Evolutionary conservation across 257 asterid genomes (phyloP).

Genomic region (Petunia secreta): DNA sequence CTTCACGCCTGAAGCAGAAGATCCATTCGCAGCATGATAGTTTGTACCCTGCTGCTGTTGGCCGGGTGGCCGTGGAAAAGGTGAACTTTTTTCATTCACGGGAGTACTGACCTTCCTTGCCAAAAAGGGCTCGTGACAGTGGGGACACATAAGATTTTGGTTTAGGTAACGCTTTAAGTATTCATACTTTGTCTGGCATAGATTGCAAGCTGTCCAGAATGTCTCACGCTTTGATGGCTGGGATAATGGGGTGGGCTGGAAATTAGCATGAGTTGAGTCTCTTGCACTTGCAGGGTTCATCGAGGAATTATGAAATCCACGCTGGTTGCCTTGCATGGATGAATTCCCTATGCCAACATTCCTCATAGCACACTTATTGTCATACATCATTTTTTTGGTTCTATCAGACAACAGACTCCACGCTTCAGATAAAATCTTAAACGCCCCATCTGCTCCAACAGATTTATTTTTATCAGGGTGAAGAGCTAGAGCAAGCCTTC

Average conservation of each 20-base stretch:
- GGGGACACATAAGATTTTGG: conserved; percentile 49
- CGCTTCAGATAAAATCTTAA: conserved; percentile 58
- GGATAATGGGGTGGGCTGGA: conserved; percentile 31
- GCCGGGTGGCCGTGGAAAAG: conserved; percentile 17
- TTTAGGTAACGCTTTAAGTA: conserved; percentile 41
- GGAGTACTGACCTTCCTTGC: conserved; percentile 52
- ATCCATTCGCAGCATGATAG: conserved; percentile 16
- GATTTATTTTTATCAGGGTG: conserved; percentile 79
- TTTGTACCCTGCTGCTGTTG: conserved; percentile 34
- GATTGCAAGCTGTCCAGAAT: conserved; percentile 66
- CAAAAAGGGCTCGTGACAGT: conserved; percentile 51
- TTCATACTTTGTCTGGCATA: conserved; percentile 46
- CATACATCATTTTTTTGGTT: conserved; percentile 46
- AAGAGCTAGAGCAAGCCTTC: conserved; percentile 56
- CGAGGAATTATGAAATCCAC: conserved; percentile 20
- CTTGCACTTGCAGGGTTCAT: conserved; percentile 33
- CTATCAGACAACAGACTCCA: conserved; percentile 60
- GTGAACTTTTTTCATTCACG: conserved; percentile 20
- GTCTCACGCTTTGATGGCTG: conserved; percentile 33
- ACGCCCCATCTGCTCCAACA: conserved; percentile 75
- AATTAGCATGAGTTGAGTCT: conserved; percentile 16
- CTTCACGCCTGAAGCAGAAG: conserved; percentile 30
- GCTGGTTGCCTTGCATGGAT: conserved; percentile 26
- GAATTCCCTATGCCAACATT: conserved; percentile 24
- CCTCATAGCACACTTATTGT: conserved; percentile 32